These are phyloP conservation scores for Helianthus tuberosus DNA, from an alignment of 129 eudicot genomes.

Conservation along the genomic window DNA sequence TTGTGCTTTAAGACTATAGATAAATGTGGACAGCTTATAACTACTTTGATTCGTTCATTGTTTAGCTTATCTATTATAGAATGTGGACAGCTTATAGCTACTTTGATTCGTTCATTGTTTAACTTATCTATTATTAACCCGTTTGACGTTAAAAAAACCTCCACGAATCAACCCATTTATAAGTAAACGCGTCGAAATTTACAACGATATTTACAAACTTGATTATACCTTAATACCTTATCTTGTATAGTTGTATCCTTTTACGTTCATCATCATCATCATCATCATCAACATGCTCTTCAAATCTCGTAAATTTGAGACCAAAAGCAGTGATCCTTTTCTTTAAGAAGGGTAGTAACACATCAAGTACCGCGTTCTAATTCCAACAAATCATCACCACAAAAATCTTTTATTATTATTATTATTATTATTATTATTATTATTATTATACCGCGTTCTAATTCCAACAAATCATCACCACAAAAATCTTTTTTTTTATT, in stretches of 20 bases:
- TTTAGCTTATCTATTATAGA: too few species aligned
- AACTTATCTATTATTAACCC: not conserved
- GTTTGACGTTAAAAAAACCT: not conserved
- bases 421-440: too few species aligned
- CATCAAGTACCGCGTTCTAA: too few species aligned
- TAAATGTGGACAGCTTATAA: not conserved
- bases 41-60: not conserved
- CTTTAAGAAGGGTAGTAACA: slow-evolving; percentile 77
- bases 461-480: too few species aligned
- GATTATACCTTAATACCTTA: slow-evolving; percentile 52
- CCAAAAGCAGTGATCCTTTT: slow-evolving; percentile 44
- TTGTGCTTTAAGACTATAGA: too few species aligned
- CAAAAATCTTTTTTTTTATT: too few species aligned
- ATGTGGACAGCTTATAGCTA: too few species aligned
- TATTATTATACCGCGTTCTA: too few species aligned
- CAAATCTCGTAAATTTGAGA: slow-evolving; percentile 89
- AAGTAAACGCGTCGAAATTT: not conserved
- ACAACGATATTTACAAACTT: not conserved
- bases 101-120: too few species aligned
- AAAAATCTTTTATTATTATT: too few species aligned
- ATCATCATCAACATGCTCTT: slow-evolving; percentile 88
- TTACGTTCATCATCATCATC: slow-evolving; percentile 76
- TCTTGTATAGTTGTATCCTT: slow-evolving; percentile 46
- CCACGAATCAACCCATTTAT: not conserved
- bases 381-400: too few species aligned